Conservation (phyloP, 495 filamentous ascomycete genomes). For the Tuber aestivum region DNA sequence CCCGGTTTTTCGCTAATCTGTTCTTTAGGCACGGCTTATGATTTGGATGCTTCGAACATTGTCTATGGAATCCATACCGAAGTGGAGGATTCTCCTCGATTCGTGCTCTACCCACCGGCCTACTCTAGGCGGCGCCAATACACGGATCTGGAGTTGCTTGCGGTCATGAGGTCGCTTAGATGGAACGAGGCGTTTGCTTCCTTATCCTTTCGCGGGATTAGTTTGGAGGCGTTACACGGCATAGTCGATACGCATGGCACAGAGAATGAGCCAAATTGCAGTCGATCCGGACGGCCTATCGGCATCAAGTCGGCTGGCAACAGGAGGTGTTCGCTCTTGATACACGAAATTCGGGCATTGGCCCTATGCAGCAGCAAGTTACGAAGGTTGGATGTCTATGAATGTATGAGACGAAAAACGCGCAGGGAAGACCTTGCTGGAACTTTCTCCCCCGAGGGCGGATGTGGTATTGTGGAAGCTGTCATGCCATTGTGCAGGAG, state of each 20-base stretch:
- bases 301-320: constrained; percentile 54
- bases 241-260: constrained; percentile 56
- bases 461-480: constrained; percentile 73
- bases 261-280: constrained; percentile 59
- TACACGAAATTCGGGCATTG: constrained; percentile 68
- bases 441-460: constrained; percentile 49
- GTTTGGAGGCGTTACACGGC: constrained; percentile 61
- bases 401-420: constrained; percentile 32
- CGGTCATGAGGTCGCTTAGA: constrained; percentile 76
- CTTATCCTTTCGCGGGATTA: constrained; percentile 73
- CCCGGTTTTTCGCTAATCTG: constrained; percentile 11
- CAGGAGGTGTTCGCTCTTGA: constrained; percentile 54
- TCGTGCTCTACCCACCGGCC: constrained; percentile 67
- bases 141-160: constrained; percentile 66
- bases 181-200: constrained; percentile 88
- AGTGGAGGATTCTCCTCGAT: constrained; percentile 73
- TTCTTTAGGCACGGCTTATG: constrained; percentile 40
- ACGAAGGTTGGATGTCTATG: constrained; percentile 59
- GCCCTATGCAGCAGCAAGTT: constrained; percentile 61
- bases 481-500: constrained; percentile 68
- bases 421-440: constrained; percentile 14
- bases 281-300: constrained; percentile 53
- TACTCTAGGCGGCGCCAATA: constrained; percentile 56
- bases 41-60: constrained; percentile 63
- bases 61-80: constrained; percentile 72